Conservation (phyloP, 2,329 filamentous ascomycete species). For the Tolypocladium paradoxum region DNA sequence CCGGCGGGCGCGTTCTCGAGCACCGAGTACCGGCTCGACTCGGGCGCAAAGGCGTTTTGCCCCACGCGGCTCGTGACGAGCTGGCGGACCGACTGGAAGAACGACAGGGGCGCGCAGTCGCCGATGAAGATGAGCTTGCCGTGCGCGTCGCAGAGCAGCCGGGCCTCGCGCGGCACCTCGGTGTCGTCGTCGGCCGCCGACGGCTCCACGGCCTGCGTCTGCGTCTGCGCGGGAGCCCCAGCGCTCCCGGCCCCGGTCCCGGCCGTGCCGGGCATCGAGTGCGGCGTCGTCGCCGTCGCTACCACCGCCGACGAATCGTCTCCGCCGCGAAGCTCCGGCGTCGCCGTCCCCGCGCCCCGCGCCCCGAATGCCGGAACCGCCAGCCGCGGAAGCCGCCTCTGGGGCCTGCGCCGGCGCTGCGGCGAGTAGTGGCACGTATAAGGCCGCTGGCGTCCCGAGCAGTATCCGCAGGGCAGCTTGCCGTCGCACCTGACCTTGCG, state of each 20-base stretch:
- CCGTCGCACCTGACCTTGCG: constrained; percentile 47
- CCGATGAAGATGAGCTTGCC: constrained; percentile 46
- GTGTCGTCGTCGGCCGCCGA: constrained; percentile 36
- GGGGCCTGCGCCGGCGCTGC: constrained; percentile 25
- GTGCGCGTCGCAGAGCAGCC: constrained; percentile 39
- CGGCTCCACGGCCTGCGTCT: neutral
- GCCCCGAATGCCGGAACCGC: neutral
- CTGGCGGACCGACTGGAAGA: constrained; percentile 43
- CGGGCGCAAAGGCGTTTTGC: constrained; percentile 37
- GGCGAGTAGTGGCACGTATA: constrained; percentile 37
- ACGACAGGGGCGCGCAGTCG: constrained; percentile 44
- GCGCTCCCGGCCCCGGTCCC: neutral
- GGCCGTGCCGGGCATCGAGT: neutral
- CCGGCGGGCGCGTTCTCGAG: constrained; percentile 31
- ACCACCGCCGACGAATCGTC: neutral
- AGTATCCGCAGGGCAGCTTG: constrained; percentile 40
- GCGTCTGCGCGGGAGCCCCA: neutral
- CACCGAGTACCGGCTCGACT: constrained; percentile 37
- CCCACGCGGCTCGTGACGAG: constrained; percentile 39
- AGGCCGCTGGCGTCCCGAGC: constrained; percentile 30
- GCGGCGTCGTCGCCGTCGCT: neutral
- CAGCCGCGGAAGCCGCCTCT: neutral
- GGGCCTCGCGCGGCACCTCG: constrained; percentile 42
- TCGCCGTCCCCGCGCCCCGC: neutral
- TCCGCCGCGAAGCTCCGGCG: neutral